Base-by-base conservation (phyloP, 768 basidiomycete species). In the Tricholoma hemisulphureum region DNA sequence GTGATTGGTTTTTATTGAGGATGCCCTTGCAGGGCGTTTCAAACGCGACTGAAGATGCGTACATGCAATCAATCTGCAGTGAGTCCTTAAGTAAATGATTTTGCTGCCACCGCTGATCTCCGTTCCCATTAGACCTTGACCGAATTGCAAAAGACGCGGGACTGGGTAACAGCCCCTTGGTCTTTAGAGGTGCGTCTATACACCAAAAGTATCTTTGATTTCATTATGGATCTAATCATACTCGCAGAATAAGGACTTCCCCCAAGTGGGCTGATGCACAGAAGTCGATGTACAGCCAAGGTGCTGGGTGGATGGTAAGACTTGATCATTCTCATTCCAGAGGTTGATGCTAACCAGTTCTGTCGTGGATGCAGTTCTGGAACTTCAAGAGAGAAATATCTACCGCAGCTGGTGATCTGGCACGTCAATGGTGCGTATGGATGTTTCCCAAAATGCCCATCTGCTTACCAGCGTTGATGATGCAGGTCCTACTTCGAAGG, bases 201-300 rank as follows among this genome's bases (percentile, higher is more conserved):
- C 29, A 14, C n/a, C n/a, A n/a, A n/a, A n/a, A n/a, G n/a, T n/a
- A n/a, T n/a, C n/a, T n/a, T n/a, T n/a, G n/a, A n/a, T n/a, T n/a
- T n/a, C n/a, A n/a, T n/a, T n/a, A n/a, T n/a, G n/a, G n/a, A n/a
- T n/a, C n/a, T n/a, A n/a, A n/a, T n/a, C n/a, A n/a, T n/a, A n/a
- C n/a, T 43, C 46, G 23, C 31, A 78, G 77, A 78, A 73, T 78
- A 76, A 75, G 69, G 80, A 14, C 77, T 90, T 23, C 66, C 86
- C 11, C 89, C 57, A 70, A 86, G 64, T 89, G 88, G 88, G 88
- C 87, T 8, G 88, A 90, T 61, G 86, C 88, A 23, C 88, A 90
- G 69, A 90, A 90, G 67, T 70, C 83, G 37, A 75, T 80, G 2
- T 89, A 89, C 53, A 77, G 78, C 54, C 70, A 85, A 58, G 77